These are phyloP conservation scores for Talaromyces borbonicus DNA, from an alignment of 495 filamentous ascomycete genomes.

Conservation along the genomic window DNA sequence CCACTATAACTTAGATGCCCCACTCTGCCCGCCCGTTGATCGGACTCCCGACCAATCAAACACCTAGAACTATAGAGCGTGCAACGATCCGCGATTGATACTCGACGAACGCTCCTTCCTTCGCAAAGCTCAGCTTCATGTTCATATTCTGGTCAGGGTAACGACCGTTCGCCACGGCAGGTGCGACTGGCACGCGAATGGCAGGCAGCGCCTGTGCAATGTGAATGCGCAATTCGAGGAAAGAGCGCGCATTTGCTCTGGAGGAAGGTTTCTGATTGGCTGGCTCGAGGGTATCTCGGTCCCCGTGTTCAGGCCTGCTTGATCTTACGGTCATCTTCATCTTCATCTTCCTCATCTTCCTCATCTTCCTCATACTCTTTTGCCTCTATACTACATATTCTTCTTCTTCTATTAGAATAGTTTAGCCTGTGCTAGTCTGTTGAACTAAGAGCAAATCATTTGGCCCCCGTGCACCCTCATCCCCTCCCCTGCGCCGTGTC, in stretches of 20 bases:
- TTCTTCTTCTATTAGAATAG: neutral
- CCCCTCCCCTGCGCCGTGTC: neutral
- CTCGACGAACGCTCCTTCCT: constrained; percentile 6
- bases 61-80: neutral
- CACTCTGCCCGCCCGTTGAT: constrained; percentile 1
- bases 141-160: too few species aligned
- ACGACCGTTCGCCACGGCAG: constrained; percentile 4
- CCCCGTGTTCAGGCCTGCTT: too few species aligned
- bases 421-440: constrained; percentile 6
- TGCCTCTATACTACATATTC: neutral
- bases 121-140: neutral
- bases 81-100: neutral
- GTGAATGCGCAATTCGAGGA: neutral
- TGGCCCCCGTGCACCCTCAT: constrained; percentile 7
- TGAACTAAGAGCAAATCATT: constrained; percentile 8
- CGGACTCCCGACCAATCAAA: neutral
- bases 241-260: neutral
- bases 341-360: too few species aligned
- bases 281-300: too few species aligned
- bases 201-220: neutral
- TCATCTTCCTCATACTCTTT: too few species aligned
- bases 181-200: neutral
- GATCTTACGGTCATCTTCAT: too few species aligned
- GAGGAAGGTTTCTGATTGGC: neutral
- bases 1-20: neutral